These are phyloP conservation scores for Linnemannia zychae DNA, from an alignment of 192 early-diverging fungal genomes.

Conservation along the genomic window DNA sequence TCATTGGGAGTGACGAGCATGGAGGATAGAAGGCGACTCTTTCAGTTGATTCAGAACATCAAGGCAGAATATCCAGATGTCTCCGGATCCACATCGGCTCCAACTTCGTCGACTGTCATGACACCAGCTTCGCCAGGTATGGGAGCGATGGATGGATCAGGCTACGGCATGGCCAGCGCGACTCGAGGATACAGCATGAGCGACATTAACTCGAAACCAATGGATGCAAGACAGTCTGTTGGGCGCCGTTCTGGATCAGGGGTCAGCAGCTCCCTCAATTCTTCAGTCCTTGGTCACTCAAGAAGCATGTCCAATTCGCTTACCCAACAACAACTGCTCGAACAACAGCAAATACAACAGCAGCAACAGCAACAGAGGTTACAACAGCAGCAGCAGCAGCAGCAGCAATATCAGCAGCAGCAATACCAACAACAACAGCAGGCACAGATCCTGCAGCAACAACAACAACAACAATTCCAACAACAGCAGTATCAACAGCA, in stretches of 20 bases:
- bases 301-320: conserved; percentile 31
- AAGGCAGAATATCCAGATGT: conserved; percentile 48
- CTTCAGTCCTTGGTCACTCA: conserved; percentile 19
- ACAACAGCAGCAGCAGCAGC: conserved; percentile 40
- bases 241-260: conserved; percentile 44
- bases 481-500: conserved; percentile 26
- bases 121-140: conserved; percentile 1
- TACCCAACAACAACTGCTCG: conserved; percentile 15
- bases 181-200: conserved; percentile 34
- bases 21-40: conserved; percentile 69
- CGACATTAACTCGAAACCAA: conserved; percentile 12
- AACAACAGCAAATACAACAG: conserved; percentile 8
- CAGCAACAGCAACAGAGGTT: conserved; percentile 28
- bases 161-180: conserved; percentile 21
- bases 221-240: conserved; percentile 35
- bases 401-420: conserved; percentile 27
- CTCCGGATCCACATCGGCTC: conserved; percentile 18
- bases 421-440: conserved; percentile 25
- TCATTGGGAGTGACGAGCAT: conserved; percentile 69
- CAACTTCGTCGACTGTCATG: conserved; percentile 10
- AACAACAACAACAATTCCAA: conserved; percentile 33
- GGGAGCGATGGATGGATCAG: conserved; percentile 11
- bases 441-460: conserved; percentile 29
- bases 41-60: conserved; percentile 61
- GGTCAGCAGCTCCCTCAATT: conserved; percentile 6